These are phyloP conservation scores for Eutypella sp. DNA, from an alignment of 2,329 filamentous ascomycete genomes.

Conservation along the genomic window DNA sequence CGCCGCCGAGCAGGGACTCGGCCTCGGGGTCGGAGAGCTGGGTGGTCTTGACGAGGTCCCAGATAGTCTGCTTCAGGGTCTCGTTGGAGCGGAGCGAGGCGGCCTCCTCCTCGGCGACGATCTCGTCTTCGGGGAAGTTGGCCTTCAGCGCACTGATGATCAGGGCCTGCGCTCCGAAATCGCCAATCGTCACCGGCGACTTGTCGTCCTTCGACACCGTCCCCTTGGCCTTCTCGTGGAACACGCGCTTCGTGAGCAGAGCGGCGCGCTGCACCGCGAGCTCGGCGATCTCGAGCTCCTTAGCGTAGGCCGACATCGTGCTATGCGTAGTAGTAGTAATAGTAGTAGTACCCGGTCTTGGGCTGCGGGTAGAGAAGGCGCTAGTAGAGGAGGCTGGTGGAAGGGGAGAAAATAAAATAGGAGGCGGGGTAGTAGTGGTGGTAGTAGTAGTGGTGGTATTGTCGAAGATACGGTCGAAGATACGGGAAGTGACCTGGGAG, in stretches of 20 bases:
- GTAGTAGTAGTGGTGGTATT: constrained; percentile 5
- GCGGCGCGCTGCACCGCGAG: constrained; percentile 71
- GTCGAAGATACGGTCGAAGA: background rate
- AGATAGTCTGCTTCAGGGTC: constrained; percentile 69
- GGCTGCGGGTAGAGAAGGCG: background rate
- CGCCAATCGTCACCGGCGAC: constrained; percentile 94
- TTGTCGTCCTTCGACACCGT: constrained; percentile 93
- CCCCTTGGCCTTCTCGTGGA: constrained; percentile 87
- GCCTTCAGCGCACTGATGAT: constrained; percentile 87
- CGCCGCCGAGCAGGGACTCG: constrained; percentile 64
- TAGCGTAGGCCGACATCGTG: constrained; percentile 53
- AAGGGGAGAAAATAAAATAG: too few relatives aligned
- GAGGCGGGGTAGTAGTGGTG: constrained; percentile 3
- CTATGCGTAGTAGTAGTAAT: too few relatives aligned
- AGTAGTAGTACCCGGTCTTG: constrained; percentile 3
- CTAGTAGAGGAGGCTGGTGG: too few relatives aligned
- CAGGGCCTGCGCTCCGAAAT: constrained; percentile 95
- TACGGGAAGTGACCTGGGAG: constrained; percentile 17
- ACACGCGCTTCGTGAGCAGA: constrained; percentile 71
- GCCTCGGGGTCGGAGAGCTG: constrained; percentile 62
- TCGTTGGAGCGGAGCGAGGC: constrained; percentile 69
- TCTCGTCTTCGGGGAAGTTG: constrained; percentile 85
- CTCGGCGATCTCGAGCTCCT: constrained; percentile 67
- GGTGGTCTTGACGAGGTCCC: constrained; percentile 72
- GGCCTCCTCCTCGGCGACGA: constrained; percentile 94